Percentiles rank a stretch among this genome's conserved stretches.
Conservation (phyloP, 2,329 filamentous ascomycete species). For the Fusarium sp. region DNA sequence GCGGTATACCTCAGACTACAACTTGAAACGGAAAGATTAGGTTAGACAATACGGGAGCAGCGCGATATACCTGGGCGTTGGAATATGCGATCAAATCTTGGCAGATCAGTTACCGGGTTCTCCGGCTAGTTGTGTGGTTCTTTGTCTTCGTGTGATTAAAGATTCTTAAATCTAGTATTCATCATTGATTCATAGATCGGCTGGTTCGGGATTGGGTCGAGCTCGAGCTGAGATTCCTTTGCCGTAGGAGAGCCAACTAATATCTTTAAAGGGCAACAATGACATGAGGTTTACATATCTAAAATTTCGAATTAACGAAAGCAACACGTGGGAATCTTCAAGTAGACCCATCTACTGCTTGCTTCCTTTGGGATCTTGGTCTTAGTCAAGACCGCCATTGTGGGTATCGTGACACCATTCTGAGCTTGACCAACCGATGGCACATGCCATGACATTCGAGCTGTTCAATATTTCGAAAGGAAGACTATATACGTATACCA, state of each 20-base stretch:
- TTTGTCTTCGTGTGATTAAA: not conserved
- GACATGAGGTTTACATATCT: not conserved
- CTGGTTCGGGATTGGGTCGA: not conserved
- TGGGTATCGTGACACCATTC: not conserved
- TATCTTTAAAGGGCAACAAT: not conserved
- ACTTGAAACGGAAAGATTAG: conserved; percentile 8
- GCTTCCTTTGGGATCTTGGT: not conserved
- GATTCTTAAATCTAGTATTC: not conserved
- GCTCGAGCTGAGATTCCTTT: not conserved
- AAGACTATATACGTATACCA: not conserved
- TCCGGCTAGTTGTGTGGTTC: not conserved
- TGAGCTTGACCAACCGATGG: not conserved
- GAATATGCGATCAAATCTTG: not conserved
- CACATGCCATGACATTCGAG: not conserved
- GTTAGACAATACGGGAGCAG: conserved; percentile 22
- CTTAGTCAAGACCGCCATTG: not conserved
- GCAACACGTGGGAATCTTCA: not conserved
- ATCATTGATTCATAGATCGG: not conserved
- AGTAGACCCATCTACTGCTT: not conserved
- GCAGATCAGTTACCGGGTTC: not conserved
- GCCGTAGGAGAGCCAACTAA: not conserved
- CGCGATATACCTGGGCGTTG: conserved; percentile 26
- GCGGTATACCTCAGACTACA: conserved; percentile 25
- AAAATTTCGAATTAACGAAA: not conserved
- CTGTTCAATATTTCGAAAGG: not conserved